phyloP scores from a whole-genome alignment of 2,329 filamentous ascomycete genomes.

The Niveomyces coronatus region DNA sequence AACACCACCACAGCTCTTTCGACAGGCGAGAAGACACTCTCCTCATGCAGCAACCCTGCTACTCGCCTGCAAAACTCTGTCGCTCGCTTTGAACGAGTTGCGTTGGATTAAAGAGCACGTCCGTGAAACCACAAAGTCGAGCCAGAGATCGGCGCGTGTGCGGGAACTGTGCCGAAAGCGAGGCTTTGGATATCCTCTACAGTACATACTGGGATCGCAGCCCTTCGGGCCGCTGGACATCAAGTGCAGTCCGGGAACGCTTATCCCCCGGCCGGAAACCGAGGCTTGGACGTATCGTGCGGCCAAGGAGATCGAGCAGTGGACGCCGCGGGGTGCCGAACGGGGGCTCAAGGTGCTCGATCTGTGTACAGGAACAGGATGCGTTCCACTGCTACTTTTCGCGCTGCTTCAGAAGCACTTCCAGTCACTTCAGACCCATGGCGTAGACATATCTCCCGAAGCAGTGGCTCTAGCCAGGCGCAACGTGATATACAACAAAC shows the following conservation, averaged over 20 bases:
- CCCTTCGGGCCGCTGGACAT: conserved; percentile 82
- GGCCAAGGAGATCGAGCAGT: conserved; percentile 30
- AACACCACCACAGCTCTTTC: conserved; percentile 46
- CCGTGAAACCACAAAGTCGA: conserved; percentile 17
- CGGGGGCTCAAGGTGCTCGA: conserved; percentile 52
- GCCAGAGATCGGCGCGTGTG: conserved; percentile 17
- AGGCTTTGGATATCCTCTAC: conserved; percentile 61
- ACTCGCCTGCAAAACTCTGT: conserved; percentile 50
- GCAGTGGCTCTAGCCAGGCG: conserved; percentile 55
- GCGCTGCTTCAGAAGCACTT: conserved; percentile 41
- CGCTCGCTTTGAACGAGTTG: conserved; percentile 57
- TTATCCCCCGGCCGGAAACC: conserved; percentile 77
- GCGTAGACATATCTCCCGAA: conserved; percentile 59
- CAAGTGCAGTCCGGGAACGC: conserved; percentile 61
- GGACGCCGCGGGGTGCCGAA: background rate
- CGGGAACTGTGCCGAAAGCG: conserved; percentile 37
- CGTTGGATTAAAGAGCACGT: conserved; percentile 61
- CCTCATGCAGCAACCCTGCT: conserved; percentile 51
- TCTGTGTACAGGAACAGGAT: conserved; percentile 84
- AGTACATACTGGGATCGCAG: conserved; percentile 82
- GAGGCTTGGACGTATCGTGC: conserved; percentile 56
- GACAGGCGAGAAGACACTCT: conserved; percentile 42
- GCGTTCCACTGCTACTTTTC: conserved; percentile 71
- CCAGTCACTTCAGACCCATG: conserved; percentile 41
- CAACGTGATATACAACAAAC: conserved; percentile 49